These are phyloP conservation scores for Myxozyma kluyveri DNA, from an alignment of 805 yeast species.

Conservation along the genomic window DNA sequence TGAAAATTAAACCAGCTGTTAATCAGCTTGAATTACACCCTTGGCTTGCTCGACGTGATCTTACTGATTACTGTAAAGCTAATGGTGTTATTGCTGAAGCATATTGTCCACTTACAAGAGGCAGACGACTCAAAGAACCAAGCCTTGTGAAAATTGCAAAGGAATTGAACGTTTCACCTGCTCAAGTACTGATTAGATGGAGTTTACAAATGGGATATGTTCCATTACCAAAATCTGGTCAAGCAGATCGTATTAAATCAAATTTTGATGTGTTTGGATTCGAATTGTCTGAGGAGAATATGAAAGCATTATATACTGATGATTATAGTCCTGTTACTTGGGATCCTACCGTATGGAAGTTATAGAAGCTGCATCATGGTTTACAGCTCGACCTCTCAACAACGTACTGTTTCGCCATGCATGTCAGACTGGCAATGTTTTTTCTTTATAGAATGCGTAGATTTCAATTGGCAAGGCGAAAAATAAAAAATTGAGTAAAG, in stretches of 20 bases:
- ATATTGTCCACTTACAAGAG: slow-evolving; percentile 63
- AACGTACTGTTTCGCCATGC: no score
- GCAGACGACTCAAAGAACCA: slow-evolving; percentile 43
- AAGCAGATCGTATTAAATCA: slow-evolving; percentile 47
- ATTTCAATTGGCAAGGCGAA: no score
- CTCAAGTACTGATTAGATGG: slow-evolving; percentile 52
- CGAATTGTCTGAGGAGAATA: slow-evolving; percentile 35
- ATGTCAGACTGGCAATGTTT: no score
- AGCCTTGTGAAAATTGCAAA: slow-evolving; percentile 39
- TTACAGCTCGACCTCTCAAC: no score
- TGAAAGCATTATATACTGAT: slow-evolving; percentile 33
- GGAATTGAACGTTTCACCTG: slow-evolving; percentile 44
- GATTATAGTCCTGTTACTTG: slow-evolving; percentile 35
- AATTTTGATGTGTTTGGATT: slow-evolving; percentile 59
- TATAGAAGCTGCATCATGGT: slow-evolving; percentile 1
- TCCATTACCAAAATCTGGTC: slow-evolving; percentile 65
- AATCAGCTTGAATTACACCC: slow-evolving; percentile 65
- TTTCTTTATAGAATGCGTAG: no score
- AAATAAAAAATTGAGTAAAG: no score
- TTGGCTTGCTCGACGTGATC: slow-evolving; percentile 45
- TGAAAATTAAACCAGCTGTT: slow-evolving; percentile 57
- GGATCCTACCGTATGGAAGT: slow-evolving; percentile 37
- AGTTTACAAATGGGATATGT: slow-evolving; percentile 49
- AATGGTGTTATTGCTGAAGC: slow-evolving; percentile 57
- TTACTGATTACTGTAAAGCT: slow-evolving; percentile 45